A percentile compares a stretch with the other conserved stretches of the same genome.
phyloP scores from a whole-genome alignment of 306 rosid genomes.

The Coriaria nepalensis region DNA sequence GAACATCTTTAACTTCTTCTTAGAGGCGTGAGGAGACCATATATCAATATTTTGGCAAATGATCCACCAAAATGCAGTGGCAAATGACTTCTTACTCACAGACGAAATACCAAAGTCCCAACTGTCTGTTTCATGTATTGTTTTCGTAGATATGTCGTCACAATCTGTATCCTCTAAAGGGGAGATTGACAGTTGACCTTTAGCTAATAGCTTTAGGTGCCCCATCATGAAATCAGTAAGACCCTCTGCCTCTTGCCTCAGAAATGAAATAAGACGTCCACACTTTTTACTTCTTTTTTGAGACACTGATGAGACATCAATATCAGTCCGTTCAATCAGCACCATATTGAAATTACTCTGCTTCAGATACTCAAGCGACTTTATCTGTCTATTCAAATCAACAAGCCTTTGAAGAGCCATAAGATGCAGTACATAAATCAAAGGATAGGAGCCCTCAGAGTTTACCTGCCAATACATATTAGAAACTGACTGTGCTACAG shows the following conservation, averaged over 20 bases:
- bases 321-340: conserved; percentile 19
- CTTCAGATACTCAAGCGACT: conserved; percentile 40
- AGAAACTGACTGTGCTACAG: conserved; percentile 43
- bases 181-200: conserved; percentile 26
- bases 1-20: conserved; percentile 53
- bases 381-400: conserved; percentile 65
- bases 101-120: conserved; percentile 44
- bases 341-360: conserved; percentile 35
- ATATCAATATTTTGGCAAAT: conserved; percentile 66
- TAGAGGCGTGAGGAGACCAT: conserved; percentile 68
- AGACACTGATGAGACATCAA: conserved; percentile 18
- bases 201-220: conserved; percentile 30
- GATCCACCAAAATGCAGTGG: conserved; percentile 66
- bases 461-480: conserved; percentile 29
- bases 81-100: conserved; percentile 41
- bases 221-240: conserved; percentile 67
- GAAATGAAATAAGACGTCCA: conserved; percentile 22
- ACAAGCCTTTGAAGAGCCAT: conserved; percentile 81
- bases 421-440: conserved; percentile 49
- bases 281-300: conserved; percentile 20
- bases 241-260: conserved; percentile 60
- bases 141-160: conserved; percentile 22
- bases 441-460: conserved; percentile 32
- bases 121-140: conserved; percentile 24
- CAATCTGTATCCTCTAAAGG: conserved; percentile 20